phyloP scores from a whole-genome alignment of 768 basidiomycete species.

The Lactifluus pinguis region DNA sequence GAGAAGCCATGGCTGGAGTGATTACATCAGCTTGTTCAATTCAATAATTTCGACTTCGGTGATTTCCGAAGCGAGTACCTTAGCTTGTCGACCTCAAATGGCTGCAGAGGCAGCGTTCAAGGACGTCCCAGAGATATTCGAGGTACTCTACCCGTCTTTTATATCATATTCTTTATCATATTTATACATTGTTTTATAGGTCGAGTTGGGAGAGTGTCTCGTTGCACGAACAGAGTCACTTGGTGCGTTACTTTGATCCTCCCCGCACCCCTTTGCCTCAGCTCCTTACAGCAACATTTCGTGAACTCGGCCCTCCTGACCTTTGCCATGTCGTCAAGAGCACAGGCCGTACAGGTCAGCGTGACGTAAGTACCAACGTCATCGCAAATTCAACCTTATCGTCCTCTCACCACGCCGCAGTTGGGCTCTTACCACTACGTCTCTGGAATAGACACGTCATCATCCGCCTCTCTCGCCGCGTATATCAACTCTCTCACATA shows the following conservation, averaged over 20 bases:
- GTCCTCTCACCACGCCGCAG: conserved; percentile 31
- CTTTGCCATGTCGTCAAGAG: conserved; percentile 93
- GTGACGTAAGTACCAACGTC: conserved; percentile 56
- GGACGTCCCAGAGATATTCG: conserved; percentile 95
- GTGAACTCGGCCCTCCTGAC: conserved; percentile 96
- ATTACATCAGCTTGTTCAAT: too few relatives aligned
- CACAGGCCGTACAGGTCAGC: conserved; percentile 70
- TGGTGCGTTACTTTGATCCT: conserved; percentile 43
- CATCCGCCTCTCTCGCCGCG: conserved; percentile 93
- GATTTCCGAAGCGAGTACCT: not conserved
- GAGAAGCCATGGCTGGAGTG: too few relatives aligned
- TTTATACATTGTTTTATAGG: conserved; percentile 33
- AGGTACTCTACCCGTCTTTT: conserved; percentile 41
- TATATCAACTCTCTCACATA: conserved; percentile 99
- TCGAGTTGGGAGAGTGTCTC: conserved; percentile 84
- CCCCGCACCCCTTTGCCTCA: not conserved
- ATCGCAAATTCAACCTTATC: conserved; percentile 1
- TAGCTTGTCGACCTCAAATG: not conserved
- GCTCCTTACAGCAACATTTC: conserved; percentile 66
- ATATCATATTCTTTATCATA: not conserved
- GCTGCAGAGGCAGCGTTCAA: conserved; percentile 66
- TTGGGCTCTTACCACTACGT: conserved; percentile 95
- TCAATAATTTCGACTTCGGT: too few relatives aligned
- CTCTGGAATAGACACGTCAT: conserved; percentile 98
- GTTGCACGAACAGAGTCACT: conserved; percentile 87